Conservation (phyloP, 108 stramenopile species). For the Aurantiochytrium sp. region DNA sequence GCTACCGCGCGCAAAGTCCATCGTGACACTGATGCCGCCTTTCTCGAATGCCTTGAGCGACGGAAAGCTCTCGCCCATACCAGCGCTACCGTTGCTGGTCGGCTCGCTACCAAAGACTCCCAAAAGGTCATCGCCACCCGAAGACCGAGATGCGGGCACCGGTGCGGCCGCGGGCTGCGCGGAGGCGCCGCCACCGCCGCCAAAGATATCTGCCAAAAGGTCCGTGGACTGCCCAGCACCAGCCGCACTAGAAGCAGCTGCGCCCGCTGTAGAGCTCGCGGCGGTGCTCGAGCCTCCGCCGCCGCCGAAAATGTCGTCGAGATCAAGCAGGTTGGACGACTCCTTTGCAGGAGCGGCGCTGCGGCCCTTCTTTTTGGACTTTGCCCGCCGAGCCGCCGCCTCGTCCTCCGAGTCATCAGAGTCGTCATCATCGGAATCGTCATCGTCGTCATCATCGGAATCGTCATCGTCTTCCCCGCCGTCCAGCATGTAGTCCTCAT, state of each 20-base stretch:
- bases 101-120: slow-evolving; percentile 71
- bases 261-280: slow-evolving; percentile 26
- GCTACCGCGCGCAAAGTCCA: slow-evolving; percentile 22
- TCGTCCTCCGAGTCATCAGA: not conserved
- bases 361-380: not conserved
- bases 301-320: slow-evolving; percentile 87
- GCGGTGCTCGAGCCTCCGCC: slow-evolving; percentile 31
- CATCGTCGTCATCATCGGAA: not conserved
- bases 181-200: slow-evolving; percentile 17
- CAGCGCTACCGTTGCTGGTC: slow-evolving; percentile 24
- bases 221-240: slow-evolving; percentile 62
- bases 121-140: slow-evolving; percentile 39
- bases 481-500: slow-evolving; percentile 33
- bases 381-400: not conserved
- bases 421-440: not conserved
- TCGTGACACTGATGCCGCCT: slow-evolving; percentile 20
- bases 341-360: not conserved
- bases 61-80: slow-evolving; percentile 21
- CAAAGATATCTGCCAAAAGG: slow-evolving; percentile 77
- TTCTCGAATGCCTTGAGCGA: slow-evolving; percentile 24
- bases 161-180: slow-evolving; percentile 34
- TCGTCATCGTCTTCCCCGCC: slow-evolving; percentile 24
- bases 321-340: slow-evolving; percentile 66
- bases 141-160: slow-evolving; percentile 35
- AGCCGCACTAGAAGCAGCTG: not conserved